Evolutionary conservation across 2,329 filamentous ascomycete species (phyloP).

Genomic region (Aaosphaeria arxii): DNA sequence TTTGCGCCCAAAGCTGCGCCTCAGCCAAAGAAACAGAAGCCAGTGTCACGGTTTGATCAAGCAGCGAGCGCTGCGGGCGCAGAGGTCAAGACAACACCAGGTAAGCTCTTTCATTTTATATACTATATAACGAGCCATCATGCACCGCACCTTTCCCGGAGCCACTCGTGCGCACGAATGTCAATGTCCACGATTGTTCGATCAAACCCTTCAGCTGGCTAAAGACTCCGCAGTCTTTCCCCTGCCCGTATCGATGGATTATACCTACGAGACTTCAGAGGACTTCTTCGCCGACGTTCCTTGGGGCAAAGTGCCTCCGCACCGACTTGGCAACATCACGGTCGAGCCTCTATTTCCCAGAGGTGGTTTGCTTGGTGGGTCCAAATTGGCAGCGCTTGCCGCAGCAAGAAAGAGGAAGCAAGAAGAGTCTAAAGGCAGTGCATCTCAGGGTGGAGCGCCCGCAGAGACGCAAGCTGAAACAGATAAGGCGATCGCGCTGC

Average conservation of each 20-base stretch:
- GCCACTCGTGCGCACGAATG: background rate
- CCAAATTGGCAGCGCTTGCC: slow-evolving; percentile 83
- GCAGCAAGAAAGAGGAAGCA: slow-evolving; percentile 82
- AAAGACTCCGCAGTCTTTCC: slow-evolving; percentile 10
- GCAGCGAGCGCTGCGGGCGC: slow-evolving; percentile 38
- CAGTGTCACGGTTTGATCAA: slow-evolving; percentile 45
- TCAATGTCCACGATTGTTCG: background rate
- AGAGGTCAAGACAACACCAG: slow-evolving; percentile 40
- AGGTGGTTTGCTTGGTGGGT: slow-evolving; percentile 76
- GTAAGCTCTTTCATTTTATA: slow-evolving; percentile 40
- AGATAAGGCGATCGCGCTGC: slow-evolving; percentile 40
- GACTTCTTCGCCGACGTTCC: slow-evolving; percentile 80
- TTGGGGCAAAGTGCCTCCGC: slow-evolving; percentile 71
- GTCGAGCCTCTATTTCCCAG: slow-evolving; percentile 57
- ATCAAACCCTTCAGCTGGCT: slow-evolving; percentile 2
- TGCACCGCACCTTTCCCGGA: slow-evolving; percentile 7
- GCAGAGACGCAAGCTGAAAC: slow-evolving; percentile 12
- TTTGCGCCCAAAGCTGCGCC: slow-evolving; percentile 14
- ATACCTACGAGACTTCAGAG: slow-evolving; percentile 27
- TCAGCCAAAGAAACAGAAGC: slow-evolving; percentile 39
- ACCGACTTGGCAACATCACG: slow-evolving; percentile 63
- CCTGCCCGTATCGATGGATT: background rate
- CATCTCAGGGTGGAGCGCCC: slow-evolving; percentile 6
- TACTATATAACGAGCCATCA: slow-evolving; percentile 1
- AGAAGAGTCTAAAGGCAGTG: slow-evolving; percentile 53